Percentiles rank a stretch among this genome's conserved stretches.
phyloP scores from a whole-genome alignment of 176 grass and related monocot genomes.

The Rhynchospora breviuscula region DNA sequence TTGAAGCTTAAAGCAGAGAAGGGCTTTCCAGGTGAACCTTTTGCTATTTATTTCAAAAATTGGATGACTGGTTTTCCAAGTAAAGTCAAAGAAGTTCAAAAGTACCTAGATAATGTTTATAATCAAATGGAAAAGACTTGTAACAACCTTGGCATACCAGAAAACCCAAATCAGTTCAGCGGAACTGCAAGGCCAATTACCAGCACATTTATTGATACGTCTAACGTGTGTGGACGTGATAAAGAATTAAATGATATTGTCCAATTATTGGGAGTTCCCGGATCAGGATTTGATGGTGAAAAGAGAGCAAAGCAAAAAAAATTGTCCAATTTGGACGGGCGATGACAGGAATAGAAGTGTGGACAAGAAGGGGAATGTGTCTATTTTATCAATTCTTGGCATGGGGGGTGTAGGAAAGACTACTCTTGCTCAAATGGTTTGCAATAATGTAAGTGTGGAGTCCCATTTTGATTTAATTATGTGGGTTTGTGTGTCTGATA shows the following conservation, averaged over 20 bases:
- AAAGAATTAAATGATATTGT: neutral
- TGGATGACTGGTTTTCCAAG: neutral
- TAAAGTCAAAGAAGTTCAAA: neutral
- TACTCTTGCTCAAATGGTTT: slow-evolving; percentile 7
- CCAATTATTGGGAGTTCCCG: neutral
- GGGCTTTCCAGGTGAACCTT: neutral
- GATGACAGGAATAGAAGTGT: neutral
- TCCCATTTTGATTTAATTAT: neutral
- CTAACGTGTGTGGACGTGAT: slow-evolving; percentile 3
- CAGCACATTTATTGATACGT: neutral
- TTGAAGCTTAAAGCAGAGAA: neutral
- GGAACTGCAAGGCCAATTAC: neutral
- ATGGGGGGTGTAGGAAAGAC: neutral
- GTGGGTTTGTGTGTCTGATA: slow-evolving; percentile 12
- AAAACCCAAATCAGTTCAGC: slow-evolving; percentile 1
- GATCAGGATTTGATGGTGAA: neutral
- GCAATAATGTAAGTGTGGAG: neutral
- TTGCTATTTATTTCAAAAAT: neutral
- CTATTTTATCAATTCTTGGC: neutral
- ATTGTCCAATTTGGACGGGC: neutral
- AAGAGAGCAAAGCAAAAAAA: neutral
- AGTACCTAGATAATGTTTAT: neutral
- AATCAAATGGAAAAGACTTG: neutral
- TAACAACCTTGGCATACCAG: neutral
- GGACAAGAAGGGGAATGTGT: neutral